Evolutionary conservation across 768 basidiomycete genomes (phyloP).

Genomic region (Suillus spraguei): DNA sequence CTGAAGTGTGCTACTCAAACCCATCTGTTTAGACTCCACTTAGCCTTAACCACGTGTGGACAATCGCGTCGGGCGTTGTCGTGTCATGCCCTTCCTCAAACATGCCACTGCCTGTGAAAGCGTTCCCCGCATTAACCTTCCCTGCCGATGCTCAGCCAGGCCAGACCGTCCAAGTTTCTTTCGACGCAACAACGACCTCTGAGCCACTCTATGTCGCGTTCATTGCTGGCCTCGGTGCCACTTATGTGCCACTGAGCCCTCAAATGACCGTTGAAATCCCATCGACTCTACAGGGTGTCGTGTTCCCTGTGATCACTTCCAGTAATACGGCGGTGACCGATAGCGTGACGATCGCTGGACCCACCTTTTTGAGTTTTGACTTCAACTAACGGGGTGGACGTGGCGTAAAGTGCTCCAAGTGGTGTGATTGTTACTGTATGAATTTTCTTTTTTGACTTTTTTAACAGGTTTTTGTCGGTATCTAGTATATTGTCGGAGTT

Average conservation of each 20-base stretch:
- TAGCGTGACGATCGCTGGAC: conserved; percentile 44
- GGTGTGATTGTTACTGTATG: not conserved
- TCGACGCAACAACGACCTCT: conserved; percentile 19
- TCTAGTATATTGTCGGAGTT: not conserved
- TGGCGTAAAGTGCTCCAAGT: not conserved
- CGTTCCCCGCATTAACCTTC: conserved; percentile 46
- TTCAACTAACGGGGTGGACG: conserved; percentile 19
- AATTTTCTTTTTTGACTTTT: not conserved
- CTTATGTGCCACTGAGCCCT: conserved; percentile 31
- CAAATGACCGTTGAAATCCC: conserved; percentile 27
- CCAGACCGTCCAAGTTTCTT: conserved; percentile 29
- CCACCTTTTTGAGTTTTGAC: conserved; percentile 31
- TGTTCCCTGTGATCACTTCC: conserved; percentile 40
- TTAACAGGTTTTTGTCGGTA: not conserved
- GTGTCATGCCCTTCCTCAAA: conserved; percentile 50
- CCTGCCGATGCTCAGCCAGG: conserved; percentile 36
- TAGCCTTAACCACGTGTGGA: conserved; percentile 46
- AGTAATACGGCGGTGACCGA: conserved; percentile 35
- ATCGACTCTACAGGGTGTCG: conserved; percentile 29
- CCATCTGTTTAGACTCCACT: conserved; percentile 35
- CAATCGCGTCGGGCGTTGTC: conserved; percentile 48
- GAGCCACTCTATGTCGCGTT: conserved; percentile 37
- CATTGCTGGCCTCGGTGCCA: conserved; percentile 35
- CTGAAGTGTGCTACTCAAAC: not conserved
- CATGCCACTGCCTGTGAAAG: conserved; percentile 48